Evolutionary conservation across 352 stramenopile species (phyloP), one percentile per base, ranked within the genome.

Genomic region (Globisporangium middletonii): DNA sequence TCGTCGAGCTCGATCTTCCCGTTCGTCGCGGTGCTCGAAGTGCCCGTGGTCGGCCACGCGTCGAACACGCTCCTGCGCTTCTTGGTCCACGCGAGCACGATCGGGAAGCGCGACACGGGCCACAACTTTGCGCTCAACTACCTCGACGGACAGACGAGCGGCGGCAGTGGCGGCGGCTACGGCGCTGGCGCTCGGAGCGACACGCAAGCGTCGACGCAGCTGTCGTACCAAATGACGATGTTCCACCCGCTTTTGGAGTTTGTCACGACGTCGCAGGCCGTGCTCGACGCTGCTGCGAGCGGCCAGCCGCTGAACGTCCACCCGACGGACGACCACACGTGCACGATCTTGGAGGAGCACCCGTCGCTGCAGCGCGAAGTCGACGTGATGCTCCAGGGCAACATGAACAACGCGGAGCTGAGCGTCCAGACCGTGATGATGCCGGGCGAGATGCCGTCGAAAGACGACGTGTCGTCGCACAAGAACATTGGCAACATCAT

Each of bases 401-500:
- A 93, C 50, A 70, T 71, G 15, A 85, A 83, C 53, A 93, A 93
- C 53, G 81, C 85, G 0, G 83, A 95, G 61, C 63, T 95, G 45
- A 92, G 82, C 61, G 83, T 95, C 8, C 81, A 89, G 57, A 95
- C 85, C 0, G 85, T 95, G 33, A 92, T 92, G 77, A 93, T 95
- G 85, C 80, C 83, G 19, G 85, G 83, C 11, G 82, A 92, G 18
- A 79, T 79, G 50, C 68, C 73, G 15, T 79, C 73, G 7, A 84
- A 85, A 13, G 85, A 92, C n/a, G 83, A 92, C 13, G 33, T 71
- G 60, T 73, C 82, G 4, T 75, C 77, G 11, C 85, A 95, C 68
- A 90, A 92, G 62, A 90, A 91, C 59, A 95, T 95, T 50, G 85
- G 85, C 26, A 92, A 95, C 66, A 92, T 95, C 46, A 92, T 92